These are phyloP conservation scores for Candida quercuum DNA, from an alignment of 805 yeast genomes.

Conservation along the genomic window DNA sequence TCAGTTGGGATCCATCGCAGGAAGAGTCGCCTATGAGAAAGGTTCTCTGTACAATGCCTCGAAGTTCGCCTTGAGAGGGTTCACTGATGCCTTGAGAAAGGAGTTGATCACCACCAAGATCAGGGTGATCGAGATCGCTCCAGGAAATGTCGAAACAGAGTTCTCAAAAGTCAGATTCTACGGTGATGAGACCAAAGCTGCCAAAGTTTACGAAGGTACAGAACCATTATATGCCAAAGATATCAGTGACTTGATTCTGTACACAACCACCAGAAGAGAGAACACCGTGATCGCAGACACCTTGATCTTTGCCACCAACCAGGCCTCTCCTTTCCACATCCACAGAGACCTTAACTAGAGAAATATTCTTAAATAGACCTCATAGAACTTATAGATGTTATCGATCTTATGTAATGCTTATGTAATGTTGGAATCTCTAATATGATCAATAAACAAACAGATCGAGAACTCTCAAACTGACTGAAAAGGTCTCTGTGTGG, in stretches of 20 bases:
- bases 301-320: slow-evolving; percentile 77
- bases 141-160: slow-evolving; percentile 68
- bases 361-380: no score
- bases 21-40: slow-evolving; percentile 75
- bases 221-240: slow-evolving; percentile 55
- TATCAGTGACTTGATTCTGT: slow-evolving; percentile 53
- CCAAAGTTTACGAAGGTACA: slow-evolving; percentile 49
- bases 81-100: slow-evolving; percentile 65
- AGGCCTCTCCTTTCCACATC: slow-evolving; percentile 69
- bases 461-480: no score
- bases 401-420: no score
- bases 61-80: slow-evolving; percentile 69
- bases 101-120: slow-evolving; percentile 66
- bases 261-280: slow-evolving; percentile 47
- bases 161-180: slow-evolving; percentile 55
- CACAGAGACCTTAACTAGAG: slow-evolving; percentile 32
- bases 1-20: slow-evolving; percentile 77
- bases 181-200: slow-evolving; percentile 50
- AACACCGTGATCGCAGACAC: slow-evolving; percentile 67
- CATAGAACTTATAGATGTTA: no score
- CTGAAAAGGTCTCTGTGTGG: no score
- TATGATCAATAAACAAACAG: no score
- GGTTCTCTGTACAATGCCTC: slow-evolving; percentile 77
- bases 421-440: no score
- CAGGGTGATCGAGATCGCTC: slow-evolving; percentile 61